These are phyloP conservation scores for Podaxis carcinomalis DNA, from an alignment of 768 basidiomycete species.

Conservation along the genomic window DNA sequence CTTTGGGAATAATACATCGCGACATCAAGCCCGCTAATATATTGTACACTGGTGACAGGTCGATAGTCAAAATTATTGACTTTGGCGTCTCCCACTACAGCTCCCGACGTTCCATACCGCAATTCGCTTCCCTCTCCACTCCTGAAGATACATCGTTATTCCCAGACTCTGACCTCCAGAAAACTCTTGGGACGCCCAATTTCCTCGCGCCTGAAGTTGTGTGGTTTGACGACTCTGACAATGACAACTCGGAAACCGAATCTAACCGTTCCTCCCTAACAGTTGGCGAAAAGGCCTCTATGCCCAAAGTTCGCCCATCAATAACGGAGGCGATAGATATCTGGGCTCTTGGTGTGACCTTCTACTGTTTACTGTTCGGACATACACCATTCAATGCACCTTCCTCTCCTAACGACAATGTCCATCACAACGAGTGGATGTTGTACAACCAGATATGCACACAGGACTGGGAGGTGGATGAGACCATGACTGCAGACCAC, in stretches of 20 bases:
- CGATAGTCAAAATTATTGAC: slow-evolving; percentile 84
- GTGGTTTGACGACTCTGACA: slow-evolving; percentile 32
- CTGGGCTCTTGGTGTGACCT: slow-evolving; percentile 44
- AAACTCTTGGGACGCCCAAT: slow-evolving; percentile 37
- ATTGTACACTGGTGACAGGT: slow-evolving; percentile 46
- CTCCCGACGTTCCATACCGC: slow-evolving; percentile 4
- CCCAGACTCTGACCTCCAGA: slow-evolving; percentile 32
- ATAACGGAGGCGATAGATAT: slow-evolving; percentile 44
- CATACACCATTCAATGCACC: slow-evolving; percentile 37
- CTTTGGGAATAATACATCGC: slow-evolving; percentile 70
- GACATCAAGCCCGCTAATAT: slow-evolving; percentile 92
- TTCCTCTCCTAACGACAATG: slow-evolving; percentile 28
- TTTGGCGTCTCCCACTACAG: slow-evolving; percentile 57
- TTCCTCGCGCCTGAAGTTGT: slow-evolving; percentile 44
- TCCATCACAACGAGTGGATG: slow-evolving; percentile 32
- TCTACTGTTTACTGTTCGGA: slow-evolving; percentile 44
- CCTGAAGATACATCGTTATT: slow-evolving; percentile 29
- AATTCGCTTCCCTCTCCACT: slow-evolving; percentile 7
- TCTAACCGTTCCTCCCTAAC: slow-evolving; percentile 14
- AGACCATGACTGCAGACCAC: slow-evolving; percentile 34
- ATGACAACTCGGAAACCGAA: slow-evolving; percentile 14
- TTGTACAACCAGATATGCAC: slow-evolving; percentile 38
- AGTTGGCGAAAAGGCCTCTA: slow-evolving; percentile 12
- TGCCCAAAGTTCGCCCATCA: slow-evolving; percentile 28
- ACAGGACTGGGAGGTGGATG: slow-evolving; percentile 33